Evolutionary conservation across 2,329 filamentous ascomycete species (phyloP), one percentile per base, ranked within the genome.

Genomic region (Bipolaris oryzae): DNA sequence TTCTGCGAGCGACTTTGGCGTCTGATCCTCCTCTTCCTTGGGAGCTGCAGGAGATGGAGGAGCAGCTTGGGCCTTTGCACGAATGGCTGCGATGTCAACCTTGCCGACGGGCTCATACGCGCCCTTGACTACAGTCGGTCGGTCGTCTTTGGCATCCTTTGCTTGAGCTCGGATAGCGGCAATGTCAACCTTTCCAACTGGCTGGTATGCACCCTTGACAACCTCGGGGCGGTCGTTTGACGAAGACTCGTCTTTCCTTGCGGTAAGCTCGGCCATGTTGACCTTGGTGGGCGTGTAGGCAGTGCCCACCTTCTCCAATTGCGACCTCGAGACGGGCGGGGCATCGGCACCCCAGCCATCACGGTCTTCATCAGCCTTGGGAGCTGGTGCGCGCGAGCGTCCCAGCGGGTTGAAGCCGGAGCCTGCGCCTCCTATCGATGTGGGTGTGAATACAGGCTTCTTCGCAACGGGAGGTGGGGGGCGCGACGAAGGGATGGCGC

Each of bases 261-360:
- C 89, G 60, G 86, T 90, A 61, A 98, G 85, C 66, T 94, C 90
- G 63, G 89, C 87, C 77, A 99, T 90, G 78, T 98, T 92, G 68
- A 99, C 94, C 77, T 93, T 96, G 53, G 92, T 97, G 35, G 95
- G 95, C 78, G 94, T 89, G 79, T 99, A 99, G 15, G 95, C 93
- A 15, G 95, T 85, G 63, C 90, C 86, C 42, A 99, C 95, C 79
- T 95, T 98, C 76, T 98, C 90, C 31, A 99, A 81, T 76, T 96
- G 86, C 49, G 88, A 90, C 70, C 95, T 85, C 44, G 91, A 92
- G 42, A 97, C 86, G 15, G 87, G 91, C n/a, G 95, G 95, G 4
- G 95, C 95, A 82, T 99, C 95, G 15, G 85, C 84, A 55, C 95
- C 95, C 95, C 95, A 99, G 48, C 95, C 95, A 77, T 99, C 95